phyloP scores from a whole-genome alignment of 2,329 filamentous ascomycete genomes.

The Ceratocystiopsis brevicomis region DNA sequence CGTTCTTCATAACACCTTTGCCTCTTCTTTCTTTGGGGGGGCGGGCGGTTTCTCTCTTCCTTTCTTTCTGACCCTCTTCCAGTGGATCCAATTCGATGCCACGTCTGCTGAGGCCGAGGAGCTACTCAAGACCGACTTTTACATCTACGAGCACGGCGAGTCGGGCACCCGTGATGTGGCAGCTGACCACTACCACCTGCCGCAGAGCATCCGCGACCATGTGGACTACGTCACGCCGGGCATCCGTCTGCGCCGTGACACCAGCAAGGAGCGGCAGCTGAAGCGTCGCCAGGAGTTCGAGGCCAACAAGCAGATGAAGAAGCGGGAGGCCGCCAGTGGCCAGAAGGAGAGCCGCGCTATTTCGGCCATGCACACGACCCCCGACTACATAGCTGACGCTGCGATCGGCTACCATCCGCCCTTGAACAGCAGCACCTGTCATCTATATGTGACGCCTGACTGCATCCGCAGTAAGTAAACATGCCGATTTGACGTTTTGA shows the following conservation, averaged over 20 bases:
- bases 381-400: neutral
- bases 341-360: neutral
- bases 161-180: conserved; percentile 10
- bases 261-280: conserved; percentile 1
- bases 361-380: conserved; percentile 1
- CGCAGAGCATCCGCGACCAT: conserved; percentile 25
- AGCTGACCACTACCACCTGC: conserved; percentile 21
- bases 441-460: conserved; percentile 7
- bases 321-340: no score
- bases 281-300: neutral
- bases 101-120: conserved; percentile 11
- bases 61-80: no score
- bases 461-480: conserved; percentile 7
- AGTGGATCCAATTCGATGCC: conserved; percentile 14
- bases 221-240: conserved; percentile 39
- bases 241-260: conserved; percentile 24
- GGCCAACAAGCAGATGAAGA: neutral
- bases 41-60: no score
- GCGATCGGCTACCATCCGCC: conserved; percentile 1
- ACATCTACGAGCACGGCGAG: conserved; percentile 10
- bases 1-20: no score
- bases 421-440: conserved; percentile 9
- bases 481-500: no score
- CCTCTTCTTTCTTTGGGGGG: no score
- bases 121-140: conserved; percentile 12